Percentiles rank a stretch among this genome's conserved stretches.
Conservation (phyloP, 495 filamentous ascomycete genomes). For the Bathelium albidoporum region DNA sequence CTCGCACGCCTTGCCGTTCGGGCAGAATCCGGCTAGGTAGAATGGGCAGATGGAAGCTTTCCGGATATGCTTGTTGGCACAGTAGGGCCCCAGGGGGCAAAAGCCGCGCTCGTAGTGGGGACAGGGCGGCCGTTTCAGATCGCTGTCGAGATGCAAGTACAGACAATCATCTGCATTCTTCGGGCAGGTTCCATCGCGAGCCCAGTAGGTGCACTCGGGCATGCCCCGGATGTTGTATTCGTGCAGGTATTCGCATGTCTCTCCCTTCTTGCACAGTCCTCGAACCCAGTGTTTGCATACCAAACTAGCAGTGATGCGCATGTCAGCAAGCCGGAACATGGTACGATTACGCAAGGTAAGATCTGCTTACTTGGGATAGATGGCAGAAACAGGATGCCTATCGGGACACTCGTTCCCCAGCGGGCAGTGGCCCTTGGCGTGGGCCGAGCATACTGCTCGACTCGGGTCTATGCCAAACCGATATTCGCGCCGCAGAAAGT, state of each 20-base stretch:
- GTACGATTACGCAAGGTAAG: neutral
- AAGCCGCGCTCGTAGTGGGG: slow-evolving; percentile 95
- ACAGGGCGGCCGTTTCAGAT: slow-evolving; percentile 60
- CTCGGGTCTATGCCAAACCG: slow-evolving; percentile 60
- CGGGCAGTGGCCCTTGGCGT: slow-evolving; percentile 69
- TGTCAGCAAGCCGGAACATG: neutral
- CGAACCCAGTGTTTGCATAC: slow-evolving; percentile 99
- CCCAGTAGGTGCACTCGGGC: slow-evolving; percentile 76
- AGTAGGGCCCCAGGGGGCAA: slow-evolving; percentile 78
- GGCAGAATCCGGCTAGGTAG: slow-evolving; percentile 92
- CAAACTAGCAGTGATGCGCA: slow-evolving; percentile 35
- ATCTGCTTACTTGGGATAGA: neutral
- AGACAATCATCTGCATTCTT: slow-evolving; percentile 88
- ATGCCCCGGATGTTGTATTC: slow-evolving; percentile 97
- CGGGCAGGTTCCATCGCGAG: slow-evolving; percentile 81
- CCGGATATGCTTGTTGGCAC: slow-evolving; percentile 74
- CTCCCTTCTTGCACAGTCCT: slow-evolving; percentile 92
- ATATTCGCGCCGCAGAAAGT: slow-evolving; percentile 43
- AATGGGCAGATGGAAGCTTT: slow-evolving; percentile 63
- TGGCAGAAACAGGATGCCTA: slow-evolving; percentile 23
- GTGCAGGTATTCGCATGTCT: slow-evolving; percentile 91
- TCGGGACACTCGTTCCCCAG: slow-evolving; percentile 63
- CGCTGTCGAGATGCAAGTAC: slow-evolving; percentile 77
- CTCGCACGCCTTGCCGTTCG: slow-evolving; percentile 69
- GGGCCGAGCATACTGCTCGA: slow-evolving; percentile 72